Percentiles rank a stretch among this genome's conserved stretches.
phyloP scores from a whole-genome alignment of 257 asterid species.

The Solanum rostratum region DNA sequence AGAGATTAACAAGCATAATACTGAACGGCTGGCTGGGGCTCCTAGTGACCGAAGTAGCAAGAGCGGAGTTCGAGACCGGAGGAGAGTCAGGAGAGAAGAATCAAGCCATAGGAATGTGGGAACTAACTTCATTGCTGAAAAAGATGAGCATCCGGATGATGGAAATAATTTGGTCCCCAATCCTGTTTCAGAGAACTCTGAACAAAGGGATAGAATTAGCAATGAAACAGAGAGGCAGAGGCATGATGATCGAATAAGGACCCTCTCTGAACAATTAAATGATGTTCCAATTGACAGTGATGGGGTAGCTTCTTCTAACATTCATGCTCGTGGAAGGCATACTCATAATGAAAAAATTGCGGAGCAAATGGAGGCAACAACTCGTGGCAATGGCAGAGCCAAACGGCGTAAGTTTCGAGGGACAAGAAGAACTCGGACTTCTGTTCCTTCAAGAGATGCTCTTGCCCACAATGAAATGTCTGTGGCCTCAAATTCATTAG shows the following conservation, averaged over 20 bases:
- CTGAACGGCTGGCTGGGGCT: conserved; percentile 1
- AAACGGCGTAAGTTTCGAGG: conserved; percentile 75
- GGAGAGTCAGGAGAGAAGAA: conserved; percentile 37
- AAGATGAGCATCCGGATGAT: conserved; percentile 12
- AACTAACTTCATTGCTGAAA: conserved; percentile 17
- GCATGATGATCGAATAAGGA: conserved; percentile 32
- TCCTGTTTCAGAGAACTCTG: conserved; percentile 32
- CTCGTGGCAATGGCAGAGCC: conserved; percentile 32
- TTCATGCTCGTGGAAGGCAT: conserved; percentile 23
- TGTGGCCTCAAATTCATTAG: conserved; percentile 78
- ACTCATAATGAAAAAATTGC: conserved; percentile 17
- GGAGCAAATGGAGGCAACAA: conserved; percentile 22
- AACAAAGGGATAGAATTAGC: conserved; percentile 20
- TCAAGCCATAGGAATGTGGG: conserved; percentile 30
- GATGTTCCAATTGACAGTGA: conserved; percentile 44
- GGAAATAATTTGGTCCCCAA: conserved; percentile 16
- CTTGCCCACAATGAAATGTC: conserved; percentile 63
- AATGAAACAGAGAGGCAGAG: conserved; percentile 18
- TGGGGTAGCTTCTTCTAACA: conserved; percentile 45
- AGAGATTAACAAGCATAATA: conserved; percentile 19
- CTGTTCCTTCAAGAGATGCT: conserved; percentile 35
- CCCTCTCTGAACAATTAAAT: conserved; percentile 50
- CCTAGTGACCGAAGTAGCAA: conserved; percentile 24
- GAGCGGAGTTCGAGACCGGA: conserved; percentile 27
- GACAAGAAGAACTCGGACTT: conserved; percentile 51